Percentiles rank a stretch among this genome's conserved stretches.
Evolutionary conservation across 2,329 filamentous ascomycete species (phyloP).

Genomic region (Phaeomoniella chlamydospora): DNA sequence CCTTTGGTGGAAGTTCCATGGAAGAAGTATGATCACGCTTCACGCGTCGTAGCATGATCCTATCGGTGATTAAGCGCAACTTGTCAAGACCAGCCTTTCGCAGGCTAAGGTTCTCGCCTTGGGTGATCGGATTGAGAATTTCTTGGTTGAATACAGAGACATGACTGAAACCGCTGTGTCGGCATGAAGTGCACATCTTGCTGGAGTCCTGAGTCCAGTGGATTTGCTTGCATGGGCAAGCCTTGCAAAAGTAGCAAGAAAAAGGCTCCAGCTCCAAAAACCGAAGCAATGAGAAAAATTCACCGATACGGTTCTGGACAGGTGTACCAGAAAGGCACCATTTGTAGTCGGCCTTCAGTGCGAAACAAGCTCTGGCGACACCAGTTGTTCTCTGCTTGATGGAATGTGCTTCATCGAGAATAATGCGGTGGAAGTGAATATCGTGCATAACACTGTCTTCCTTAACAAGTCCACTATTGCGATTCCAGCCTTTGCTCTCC

Average conservation of each 20-base stretch:
- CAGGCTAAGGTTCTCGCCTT: constrained; percentile 33
- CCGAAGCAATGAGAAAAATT: constrained; percentile 87
- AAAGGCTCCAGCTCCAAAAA: constrained; percentile 85
- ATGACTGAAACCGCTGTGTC: constrained; percentile 49
- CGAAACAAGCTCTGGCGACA: constrained; percentile 90
- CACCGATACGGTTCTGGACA: constrained; percentile 90
- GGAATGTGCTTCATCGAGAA: constrained; percentile 89
- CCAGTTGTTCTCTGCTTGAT: constrained; percentile 76
- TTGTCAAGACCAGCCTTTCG: constrained; percentile 64
- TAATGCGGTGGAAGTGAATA: constrained; percentile 76
- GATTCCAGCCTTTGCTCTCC: constrained; percentile 77
- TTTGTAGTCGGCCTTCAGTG: constrained; percentile 72
- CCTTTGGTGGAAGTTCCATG: constrained; percentile 93
- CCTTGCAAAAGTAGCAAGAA: constrained; percentile 85
- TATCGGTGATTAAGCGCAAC: constrained; percentile 74
- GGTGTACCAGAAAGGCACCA: constrained; percentile 95
- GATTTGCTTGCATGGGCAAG: constrained; percentile 63
- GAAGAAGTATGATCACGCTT: constrained; percentile 88
- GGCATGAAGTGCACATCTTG: constrained; percentile 57
- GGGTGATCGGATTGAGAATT: constrained; percentile 66
- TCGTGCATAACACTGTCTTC: constrained; percentile 67
- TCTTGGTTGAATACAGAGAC: constrained; percentile 90
- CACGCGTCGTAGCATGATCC: constrained; percentile 88
- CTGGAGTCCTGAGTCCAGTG: constrained; percentile 70
- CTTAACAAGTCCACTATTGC: constrained; percentile 67